Percentiles rank a stretch among this genome's conserved stretches.
phyloP scores from a whole-genome alignment of 2,329 filamentous ascomycete genomes.

The Bipolaris cookei region DNA sequence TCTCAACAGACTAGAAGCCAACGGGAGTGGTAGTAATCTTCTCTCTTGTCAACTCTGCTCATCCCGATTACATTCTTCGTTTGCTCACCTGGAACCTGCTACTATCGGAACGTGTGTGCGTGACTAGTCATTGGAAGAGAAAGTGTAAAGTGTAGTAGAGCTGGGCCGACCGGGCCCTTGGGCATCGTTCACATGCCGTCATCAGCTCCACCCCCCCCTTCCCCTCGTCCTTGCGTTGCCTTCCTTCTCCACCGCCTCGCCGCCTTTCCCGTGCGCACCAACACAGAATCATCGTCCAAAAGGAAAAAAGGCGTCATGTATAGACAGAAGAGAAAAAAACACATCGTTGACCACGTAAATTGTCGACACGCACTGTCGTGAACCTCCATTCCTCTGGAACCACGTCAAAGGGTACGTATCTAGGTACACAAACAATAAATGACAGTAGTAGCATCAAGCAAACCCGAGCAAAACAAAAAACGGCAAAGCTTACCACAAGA shows the following conservation, averaged over 20 bases:
- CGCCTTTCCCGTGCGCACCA: background rate
- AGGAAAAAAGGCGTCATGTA: background rate
- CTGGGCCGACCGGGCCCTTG: background rate
- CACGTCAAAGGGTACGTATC: too few relatives aligned
- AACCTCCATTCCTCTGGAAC: too few relatives aligned
- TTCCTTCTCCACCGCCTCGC: background rate
- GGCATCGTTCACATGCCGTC: background rate
- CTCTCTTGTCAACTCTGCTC: background rate
- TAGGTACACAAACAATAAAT: too few relatives aligned
- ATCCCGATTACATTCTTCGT: background rate
- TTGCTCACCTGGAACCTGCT: background rate
- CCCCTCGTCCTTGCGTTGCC: background rate
- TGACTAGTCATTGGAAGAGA: background rate
- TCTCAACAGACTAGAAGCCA: constrained; percentile 7
- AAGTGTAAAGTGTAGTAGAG: too few relatives aligned
- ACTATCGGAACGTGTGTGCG: background rate
- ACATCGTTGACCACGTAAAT: too few relatives aligned
- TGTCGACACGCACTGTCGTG: background rate
- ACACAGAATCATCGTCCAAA: background rate
- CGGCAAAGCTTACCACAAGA: too few relatives aligned
- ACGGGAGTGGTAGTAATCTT: background rate
- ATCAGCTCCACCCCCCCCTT: background rate
- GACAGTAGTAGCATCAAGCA: too few relatives aligned
- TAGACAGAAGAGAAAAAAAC: background rate
- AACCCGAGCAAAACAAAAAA: too few relatives aligned